phyloP scores from a whole-genome alignment of 768 basidiomycete genomes.

The Cyclocybe aegerita region DNA sequence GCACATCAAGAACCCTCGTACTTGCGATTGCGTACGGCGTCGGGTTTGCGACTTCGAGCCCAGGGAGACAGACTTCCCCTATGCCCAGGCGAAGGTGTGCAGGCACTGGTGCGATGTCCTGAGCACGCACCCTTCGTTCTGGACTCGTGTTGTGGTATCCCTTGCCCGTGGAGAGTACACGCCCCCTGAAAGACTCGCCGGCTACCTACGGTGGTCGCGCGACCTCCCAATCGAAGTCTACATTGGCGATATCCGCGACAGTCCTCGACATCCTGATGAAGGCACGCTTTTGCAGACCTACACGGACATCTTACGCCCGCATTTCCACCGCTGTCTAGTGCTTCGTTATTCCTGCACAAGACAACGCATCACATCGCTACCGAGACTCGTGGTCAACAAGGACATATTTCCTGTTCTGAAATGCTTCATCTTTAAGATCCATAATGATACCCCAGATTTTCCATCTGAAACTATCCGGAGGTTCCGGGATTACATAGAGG shows the following conservation, averaged over 20 bases:
- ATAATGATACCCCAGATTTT: too few species aligned
- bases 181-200: neutral
- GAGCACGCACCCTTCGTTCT: slow-evolving; percentile 1
- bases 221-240: slow-evolving; percentile 4
- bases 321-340: slow-evolving; percentile 1
- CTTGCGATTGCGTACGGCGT: neutral
- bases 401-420: too few species aligned
- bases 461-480: too few species aligned
- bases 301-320: slow-evolving; percentile 2
- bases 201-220: slow-evolving; percentile 3
- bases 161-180: neutral
- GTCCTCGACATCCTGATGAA: neutral
- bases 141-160: slow-evolving; percentile 4
- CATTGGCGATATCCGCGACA: slow-evolving; percentile 1
- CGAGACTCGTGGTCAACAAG: too few species aligned
- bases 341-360: too few species aligned
- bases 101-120: slow-evolving; percentile 1
- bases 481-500: too few species aligned
- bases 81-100: slow-evolving; percentile 5
- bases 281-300: neutral
- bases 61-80: slow-evolving; percentile 1
- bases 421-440: too few species aligned
- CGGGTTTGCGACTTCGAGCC: neutral
- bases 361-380: too few species aligned
- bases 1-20: neutral